Evolutionary conservation across 768 basidiomycete species (phyloP), one percentile per base, ranked within the genome.

Genomic region (Tremella mesenterica): DNA sequence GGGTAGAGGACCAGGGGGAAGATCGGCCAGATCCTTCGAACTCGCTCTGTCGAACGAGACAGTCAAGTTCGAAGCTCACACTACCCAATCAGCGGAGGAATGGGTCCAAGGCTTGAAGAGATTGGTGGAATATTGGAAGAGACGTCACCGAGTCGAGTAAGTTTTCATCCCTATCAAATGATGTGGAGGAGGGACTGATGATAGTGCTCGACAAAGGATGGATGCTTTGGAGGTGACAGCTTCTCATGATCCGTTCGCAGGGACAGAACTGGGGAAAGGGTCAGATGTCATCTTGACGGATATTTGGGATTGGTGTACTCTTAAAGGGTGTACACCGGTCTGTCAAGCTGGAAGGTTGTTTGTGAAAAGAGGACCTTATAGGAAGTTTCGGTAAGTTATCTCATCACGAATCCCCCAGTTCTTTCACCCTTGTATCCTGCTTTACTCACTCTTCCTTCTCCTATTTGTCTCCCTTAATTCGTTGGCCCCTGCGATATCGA

Each of bases 251-350:
- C 57, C 56, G 7, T 60, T 62, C 39, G 49, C 56, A 16, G 63
- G 59, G 8, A 63, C 61, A 4, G 49, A 44, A 6, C 31, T 65
- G 20, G 44, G 48, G 18, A 61, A 63, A 21, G 50, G 43, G 9
- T 50, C 54, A n/a, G 63, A 64, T 27, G 41, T 48, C 3, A 79
- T 81, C 12, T 74, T 91, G 44, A 76, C 79, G 44, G 76, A 79
- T 0, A 71, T 90, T 41, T 91, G 86, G 77, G 86, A 86, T 61
- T 90, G 88, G 90, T 96, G 93, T 66, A 77, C 85, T 1, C 69
- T 92, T 56, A 81, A 85, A 31, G 83, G 81, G 0, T 96, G 93
- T 64, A 80, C 81, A 54, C 78, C 87, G 4, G 81, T 92, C 44
- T 69, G 83, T 34, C 83, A 83, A 64, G 77, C 81, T 7, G 88